These are phyloP conservation scores for Austroboletus novae-zelandiae DNA, from an alignment of 1,284 basidiomycete species.

Conservation along the genomic window DNA sequence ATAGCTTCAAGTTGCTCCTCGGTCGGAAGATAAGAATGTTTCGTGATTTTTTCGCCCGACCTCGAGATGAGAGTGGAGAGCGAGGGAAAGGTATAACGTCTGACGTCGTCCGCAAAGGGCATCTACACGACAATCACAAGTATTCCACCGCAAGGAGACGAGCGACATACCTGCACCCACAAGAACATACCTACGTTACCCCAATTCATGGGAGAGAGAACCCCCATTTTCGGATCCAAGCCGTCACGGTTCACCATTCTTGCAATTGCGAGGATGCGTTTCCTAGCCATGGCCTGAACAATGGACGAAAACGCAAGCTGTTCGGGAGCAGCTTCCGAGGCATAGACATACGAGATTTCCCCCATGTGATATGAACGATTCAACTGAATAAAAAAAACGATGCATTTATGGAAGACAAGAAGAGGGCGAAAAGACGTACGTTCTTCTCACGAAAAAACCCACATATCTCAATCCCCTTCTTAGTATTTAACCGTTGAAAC, in stretches of 20 bases:
- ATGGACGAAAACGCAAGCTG: conserved; percentile 87
- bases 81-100: conserved; percentile 84
- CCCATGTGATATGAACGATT: conserved; percentile 81
- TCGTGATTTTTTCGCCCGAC: conserved; percentile 69
- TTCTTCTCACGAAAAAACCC: conserved; percentile 74
- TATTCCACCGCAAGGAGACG: not conserved
- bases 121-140: conserved; percentile 48
- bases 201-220: conserved; percentile 62
- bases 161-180: conserved; percentile 68
- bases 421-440: conserved; percentile 40
- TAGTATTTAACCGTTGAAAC: conserved; percentile 69
- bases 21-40: conserved; percentile 85
- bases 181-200: conserved; percentile 75
- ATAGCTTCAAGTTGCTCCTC: conserved; percentile 76
- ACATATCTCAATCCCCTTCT: conserved; percentile 84
- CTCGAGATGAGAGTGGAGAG: conserved; percentile 74
- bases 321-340: conserved; percentile 64
- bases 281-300: conserved; percentile 74
- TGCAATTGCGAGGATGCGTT: conserved; percentile 70
- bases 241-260: conserved; percentile 76
- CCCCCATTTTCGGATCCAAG: conserved; percentile 82
- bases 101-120: conserved; percentile 93
- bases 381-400: conserved; percentile 46
- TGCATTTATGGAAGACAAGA: not conserved
- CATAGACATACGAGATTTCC: conserved; percentile 88